phyloP scores from a whole-genome alignment of 2,329 filamentous ascomycete genomes.

The Botrytis sinoallii region DNA sequence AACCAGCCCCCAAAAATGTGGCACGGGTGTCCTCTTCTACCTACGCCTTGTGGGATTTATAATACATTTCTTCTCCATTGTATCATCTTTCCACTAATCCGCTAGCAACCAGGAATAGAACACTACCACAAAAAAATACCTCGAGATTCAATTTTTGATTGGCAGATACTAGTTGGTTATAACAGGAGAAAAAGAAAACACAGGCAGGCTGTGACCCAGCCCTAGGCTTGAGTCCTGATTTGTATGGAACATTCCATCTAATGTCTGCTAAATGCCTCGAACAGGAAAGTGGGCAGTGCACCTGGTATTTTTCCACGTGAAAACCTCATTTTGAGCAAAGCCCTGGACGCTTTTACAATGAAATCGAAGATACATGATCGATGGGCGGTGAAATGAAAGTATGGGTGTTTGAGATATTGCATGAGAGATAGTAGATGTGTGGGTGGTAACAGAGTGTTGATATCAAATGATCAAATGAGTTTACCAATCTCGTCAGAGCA shows the following conservation, averaged over 20 bases:
- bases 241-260: background rate
- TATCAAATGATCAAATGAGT: background rate
- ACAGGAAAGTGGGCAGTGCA: background rate
- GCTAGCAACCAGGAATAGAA: background rate
- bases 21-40: background rate
- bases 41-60: background rate
- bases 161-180: background rate
- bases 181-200: background rate
- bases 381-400: constrained; percentile 14
- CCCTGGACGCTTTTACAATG: constrained; percentile 6
- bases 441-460: background rate
- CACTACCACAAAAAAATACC: background rate
- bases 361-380: background rate
- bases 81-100: background rate
- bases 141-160: background rate
- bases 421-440: background rate
- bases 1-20: constrained; percentile 12
- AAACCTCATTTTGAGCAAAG: background rate
- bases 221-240: background rate
- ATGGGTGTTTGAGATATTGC: constrained; percentile 7
- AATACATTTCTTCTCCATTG: background rate
- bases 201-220: background rate
- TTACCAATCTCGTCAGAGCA: background rate
- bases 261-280: constrained; percentile 3
- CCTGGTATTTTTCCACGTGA: background rate